phyloP scores from a whole-genome alignment of 305 asterid genomes.

The Solanum hybrid region DNA sequence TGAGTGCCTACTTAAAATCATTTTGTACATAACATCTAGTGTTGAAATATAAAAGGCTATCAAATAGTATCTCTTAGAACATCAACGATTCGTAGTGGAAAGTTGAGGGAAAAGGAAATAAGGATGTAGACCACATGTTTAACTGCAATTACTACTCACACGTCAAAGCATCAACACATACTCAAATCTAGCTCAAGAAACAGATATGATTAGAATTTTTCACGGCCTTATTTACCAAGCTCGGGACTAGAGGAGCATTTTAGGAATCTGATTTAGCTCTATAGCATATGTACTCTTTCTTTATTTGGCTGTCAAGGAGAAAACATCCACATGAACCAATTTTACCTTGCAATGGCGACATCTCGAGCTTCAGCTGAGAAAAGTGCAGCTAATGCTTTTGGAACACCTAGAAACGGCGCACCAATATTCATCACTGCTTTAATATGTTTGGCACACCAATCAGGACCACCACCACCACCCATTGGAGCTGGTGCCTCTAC shows the following conservation, averaged over 20 bases:
- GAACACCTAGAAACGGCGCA: slow-evolving; percentile 71
- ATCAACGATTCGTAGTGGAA: background rate
- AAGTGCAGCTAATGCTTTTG: slow-evolving; percentile 34
- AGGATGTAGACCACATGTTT: background rate
- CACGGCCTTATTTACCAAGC: background rate
- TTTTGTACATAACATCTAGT: background rate
- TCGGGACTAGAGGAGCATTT: background rate
- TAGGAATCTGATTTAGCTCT: background rate
- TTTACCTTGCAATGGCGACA: slow-evolving; percentile 31
- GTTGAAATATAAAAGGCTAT: background rate
- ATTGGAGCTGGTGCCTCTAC: slow-evolving; percentile 85
- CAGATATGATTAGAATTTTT: background rate
- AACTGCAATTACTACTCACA: background rate
- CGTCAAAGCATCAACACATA: background rate
- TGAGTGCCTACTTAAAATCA: background rate
- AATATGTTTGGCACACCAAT: slow-evolving; percentile 87
- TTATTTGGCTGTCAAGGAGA: background rate
- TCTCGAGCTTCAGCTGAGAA: slow-evolving; percentile 39
- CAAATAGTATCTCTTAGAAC: background rate
- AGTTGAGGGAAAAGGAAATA: background rate
- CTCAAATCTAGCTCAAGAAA: background rate
- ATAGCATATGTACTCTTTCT: background rate
- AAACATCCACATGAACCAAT: background rate
- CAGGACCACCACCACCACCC: slow-evolving; percentile 94
- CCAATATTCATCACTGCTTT: slow-evolving; percentile 86